Percentiles rank a stretch among this genome's conserved stretches.
Evolutionary conservation across 2,329 filamentous ascomycete genomes (phyloP).

Genomic region (Lasiodiplodia theobromae): DNA sequence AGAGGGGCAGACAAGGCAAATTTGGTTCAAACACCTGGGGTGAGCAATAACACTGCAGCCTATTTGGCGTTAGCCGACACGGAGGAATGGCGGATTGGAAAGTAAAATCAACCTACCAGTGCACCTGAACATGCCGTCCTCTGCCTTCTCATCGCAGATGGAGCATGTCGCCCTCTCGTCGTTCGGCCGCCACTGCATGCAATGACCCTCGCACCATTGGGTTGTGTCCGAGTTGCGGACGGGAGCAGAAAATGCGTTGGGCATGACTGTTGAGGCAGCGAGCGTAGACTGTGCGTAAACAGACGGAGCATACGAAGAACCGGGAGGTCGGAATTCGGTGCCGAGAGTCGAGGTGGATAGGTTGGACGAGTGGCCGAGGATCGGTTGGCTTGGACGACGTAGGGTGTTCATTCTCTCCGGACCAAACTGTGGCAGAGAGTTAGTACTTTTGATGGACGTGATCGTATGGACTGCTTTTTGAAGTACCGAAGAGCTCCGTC

Average conservation of each 20-base stretch:
- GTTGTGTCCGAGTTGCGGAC: conserved; percentile 80
- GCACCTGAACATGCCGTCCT: conserved; percentile 79
- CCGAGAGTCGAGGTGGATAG: conserved; percentile 72
- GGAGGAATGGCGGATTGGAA: not conserved
- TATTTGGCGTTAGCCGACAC: conserved; percentile 30
- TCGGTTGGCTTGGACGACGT: conserved; percentile 70
- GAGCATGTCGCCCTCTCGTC: conserved; percentile 71
- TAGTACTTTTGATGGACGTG: conserved; percentile 35
- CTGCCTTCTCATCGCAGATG: conserved; percentile 77
- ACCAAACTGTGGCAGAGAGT: conserved; percentile 64
- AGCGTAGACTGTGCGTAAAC: conserved; percentile 87
- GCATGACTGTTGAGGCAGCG: conserved; percentile 86
- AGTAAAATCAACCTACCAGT: conserved; percentile 51
- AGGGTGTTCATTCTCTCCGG: conserved; percentile 73
- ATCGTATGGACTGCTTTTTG: conserved; percentile 29
- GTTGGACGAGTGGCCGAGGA: conserved; percentile 68
- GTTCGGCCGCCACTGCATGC: conserved; percentile 69
- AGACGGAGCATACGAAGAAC: conserved; percentile 73
- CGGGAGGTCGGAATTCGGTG: conserved; percentile 56
- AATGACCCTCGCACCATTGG: conserved; percentile 86
- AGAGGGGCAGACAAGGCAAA: conserved; percentile 70
- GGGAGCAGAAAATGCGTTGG: conserved; percentile 79
- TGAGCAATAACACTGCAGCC: conserved; percentile 67
- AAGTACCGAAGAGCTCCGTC: conserved; percentile 81
- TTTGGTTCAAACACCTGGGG: conserved; percentile 64